phyloP scores from a whole-genome alignment of 345 rosid genomes.

The Corchorus capsularis region DNA sequence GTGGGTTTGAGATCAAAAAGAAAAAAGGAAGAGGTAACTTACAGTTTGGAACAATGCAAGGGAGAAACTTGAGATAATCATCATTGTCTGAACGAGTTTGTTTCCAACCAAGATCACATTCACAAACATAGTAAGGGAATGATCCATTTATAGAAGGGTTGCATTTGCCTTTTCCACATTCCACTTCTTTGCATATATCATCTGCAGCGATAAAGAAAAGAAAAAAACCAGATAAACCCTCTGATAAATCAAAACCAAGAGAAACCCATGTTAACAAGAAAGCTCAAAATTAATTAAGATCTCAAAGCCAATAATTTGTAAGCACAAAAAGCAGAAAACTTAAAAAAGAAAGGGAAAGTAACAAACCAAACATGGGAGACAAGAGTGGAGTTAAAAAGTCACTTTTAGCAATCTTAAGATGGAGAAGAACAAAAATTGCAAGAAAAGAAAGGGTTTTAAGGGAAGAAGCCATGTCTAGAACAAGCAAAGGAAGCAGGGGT shows the following conservation, averaged over 20 bases:
- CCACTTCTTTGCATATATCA: conserved; percentile 51
- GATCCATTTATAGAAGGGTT: conserved; percentile 40
- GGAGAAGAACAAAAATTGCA: conserved; percentile 28
- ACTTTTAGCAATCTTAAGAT: conserved; percentile 32
- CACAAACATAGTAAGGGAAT: conserved; percentile 48
- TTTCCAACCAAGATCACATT: conserved; percentile 78
- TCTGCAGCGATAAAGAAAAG: conserved; percentile 29
- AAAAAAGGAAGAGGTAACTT: conserved; percentile 26
- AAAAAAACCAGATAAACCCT: not conserved
- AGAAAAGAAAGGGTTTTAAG: conserved; percentile 24
- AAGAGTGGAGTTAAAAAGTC: conserved; percentile 45
- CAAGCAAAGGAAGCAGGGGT: not conserved
- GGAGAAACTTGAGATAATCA: conserved; percentile 63
- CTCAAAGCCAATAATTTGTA: conserved; percentile 1
- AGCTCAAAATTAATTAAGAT: not conserved
- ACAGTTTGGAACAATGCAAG: conserved; percentile 86
- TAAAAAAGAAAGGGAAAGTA: not conserved
- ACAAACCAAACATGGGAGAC: conserved; percentile 40
- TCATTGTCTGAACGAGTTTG: conserved; percentile 33
- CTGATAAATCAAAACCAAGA: not conserved
- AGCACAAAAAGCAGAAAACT: not conserved
- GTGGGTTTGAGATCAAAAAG: not conserved
- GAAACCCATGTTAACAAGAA: conserved; percentile 16
- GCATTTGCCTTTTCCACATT: conserved; percentile 75
- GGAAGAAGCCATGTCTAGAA: conserved; percentile 34